Evolutionary conservation across 2,329 filamentous ascomycete genomes (phyloP).

Genomic region (Phyllosticta citrichinensis): DNA sequence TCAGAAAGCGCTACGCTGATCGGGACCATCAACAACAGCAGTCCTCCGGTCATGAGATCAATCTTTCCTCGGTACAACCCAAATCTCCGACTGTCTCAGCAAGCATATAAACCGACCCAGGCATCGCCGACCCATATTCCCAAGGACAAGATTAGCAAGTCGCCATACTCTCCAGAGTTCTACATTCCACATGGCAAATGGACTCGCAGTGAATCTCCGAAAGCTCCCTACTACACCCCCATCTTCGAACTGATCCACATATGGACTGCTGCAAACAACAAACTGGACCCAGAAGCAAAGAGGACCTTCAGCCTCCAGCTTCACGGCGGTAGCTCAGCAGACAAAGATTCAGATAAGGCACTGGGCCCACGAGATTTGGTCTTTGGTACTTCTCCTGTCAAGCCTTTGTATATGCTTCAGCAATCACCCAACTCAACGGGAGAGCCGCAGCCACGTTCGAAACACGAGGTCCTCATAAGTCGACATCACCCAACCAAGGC

Average conservation of each 20-base stretch:
- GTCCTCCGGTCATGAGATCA: conserved; percentile 44
- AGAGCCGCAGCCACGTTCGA: conserved; percentile 25
- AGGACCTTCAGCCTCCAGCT: conserved; percentile 30
- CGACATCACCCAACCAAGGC: conserved; percentile 30
- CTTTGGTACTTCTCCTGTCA: conserved; percentile 57
- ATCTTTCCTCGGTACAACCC: conserved; percentile 71
- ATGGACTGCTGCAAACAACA: conserved; percentile 62
- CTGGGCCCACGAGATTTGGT: conserved; percentile 32
- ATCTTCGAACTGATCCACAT: conserved; percentile 54
- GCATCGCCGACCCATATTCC: conserved; percentile 55
- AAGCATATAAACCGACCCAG: conserved; percentile 61
- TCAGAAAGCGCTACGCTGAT: conserved; percentile 25
- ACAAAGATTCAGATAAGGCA: conserved; percentile 12
- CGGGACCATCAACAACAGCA: conserved; percentile 15
- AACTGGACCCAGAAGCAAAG: conserved; percentile 34
- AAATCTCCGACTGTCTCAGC: conserved; percentile 53
- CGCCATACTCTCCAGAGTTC: conserved; percentile 48
- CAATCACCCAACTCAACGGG: conserved; percentile 34
- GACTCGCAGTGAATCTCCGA: conserved; percentile 18
- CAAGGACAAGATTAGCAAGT: conserved; percentile 53
- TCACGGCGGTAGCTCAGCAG: conserved; percentile 18
- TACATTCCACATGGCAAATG: conserved; percentile 29
- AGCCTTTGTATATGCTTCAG: conserved; percentile 58
- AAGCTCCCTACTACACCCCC: conserved; percentile 33
- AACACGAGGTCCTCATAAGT: conserved; percentile 28